Evolutionary conservation across 768 basidiomycete genomes (phyloP).

Genomic region (Serendipita indica): DNA sequence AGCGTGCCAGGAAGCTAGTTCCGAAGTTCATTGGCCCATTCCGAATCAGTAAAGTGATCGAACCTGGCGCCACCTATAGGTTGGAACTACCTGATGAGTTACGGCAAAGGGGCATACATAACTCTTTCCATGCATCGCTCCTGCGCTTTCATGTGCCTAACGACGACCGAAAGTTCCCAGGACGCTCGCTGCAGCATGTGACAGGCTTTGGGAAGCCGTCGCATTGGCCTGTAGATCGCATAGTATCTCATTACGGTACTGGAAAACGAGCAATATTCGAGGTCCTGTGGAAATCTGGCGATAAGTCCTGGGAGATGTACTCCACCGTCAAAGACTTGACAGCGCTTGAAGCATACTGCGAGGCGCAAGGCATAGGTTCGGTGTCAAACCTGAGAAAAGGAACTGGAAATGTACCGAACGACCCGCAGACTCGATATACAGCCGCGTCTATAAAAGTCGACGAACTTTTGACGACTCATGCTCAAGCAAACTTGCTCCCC

Average conservation of each 20-base stretch:
- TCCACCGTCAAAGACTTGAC: constrained; percentile 16
- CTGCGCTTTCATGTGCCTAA: constrained; percentile 23
- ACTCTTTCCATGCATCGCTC: constrained; percentile 26
- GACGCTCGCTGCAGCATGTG: constrained; percentile 18
- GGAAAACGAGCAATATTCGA: constrained; percentile 21
- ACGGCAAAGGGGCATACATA: constrained; percentile 19
- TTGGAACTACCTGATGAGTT: constrained; percentile 21
- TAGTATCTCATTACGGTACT: constrained; percentile 19
- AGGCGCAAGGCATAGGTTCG: constrained; percentile 18
- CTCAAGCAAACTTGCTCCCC: too few relatives aligned
- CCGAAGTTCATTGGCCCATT: constrained; percentile 32
- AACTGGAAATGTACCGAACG: constrained; percentile 1
- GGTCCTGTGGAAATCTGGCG: constrained; percentile 24
- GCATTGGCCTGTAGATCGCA: constrained; percentile 21
- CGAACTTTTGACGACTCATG: too few relatives aligned
- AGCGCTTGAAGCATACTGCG: constrained; percentile 20
- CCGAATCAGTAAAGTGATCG: constrained; percentile 15
- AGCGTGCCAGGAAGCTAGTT: constrained; percentile 18
- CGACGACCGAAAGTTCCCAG: constrained; percentile 26
- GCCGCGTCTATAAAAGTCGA: too few relatives aligned
- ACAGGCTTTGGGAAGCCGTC: constrained; percentile 16
- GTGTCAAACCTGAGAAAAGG: constrained; percentile 8
- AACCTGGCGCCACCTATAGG: constrained; percentile 15
- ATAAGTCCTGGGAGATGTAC: constrained; percentile 25
- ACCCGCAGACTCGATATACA: background rate